These are phyloP conservation scores for Quercus engelmannii DNA, from an alignment of 306 rosid genomes.

Conservation along the genomic window DNA sequence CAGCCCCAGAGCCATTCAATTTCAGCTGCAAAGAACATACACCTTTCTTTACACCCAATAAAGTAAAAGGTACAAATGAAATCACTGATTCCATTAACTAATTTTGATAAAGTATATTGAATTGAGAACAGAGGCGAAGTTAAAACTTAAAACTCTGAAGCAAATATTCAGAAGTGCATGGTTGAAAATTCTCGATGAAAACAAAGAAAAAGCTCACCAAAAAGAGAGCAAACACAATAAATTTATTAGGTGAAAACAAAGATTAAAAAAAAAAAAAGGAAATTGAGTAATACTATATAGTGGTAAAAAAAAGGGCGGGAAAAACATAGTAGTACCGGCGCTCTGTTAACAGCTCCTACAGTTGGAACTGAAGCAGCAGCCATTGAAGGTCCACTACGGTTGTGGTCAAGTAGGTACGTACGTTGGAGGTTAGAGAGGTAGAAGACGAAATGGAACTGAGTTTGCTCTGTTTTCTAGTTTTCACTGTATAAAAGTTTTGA, in stretches of 20 bases:
- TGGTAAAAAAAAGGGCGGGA: constrained; percentile 2
- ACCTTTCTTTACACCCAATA: constrained; percentile 4
- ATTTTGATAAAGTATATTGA: background rate
- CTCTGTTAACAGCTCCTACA: constrained; percentile 44
- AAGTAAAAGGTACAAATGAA: background rate
- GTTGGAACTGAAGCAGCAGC: constrained; percentile 63
- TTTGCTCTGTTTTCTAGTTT: background rate
- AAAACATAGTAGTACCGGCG: constrained; percentile 41
- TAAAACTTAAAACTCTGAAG: background rate
- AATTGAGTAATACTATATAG: background rate
- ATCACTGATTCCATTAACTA: constrained; percentile 6
- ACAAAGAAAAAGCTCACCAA: background rate
- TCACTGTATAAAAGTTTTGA: constrained; percentile 15
- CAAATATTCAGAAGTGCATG: background rate
- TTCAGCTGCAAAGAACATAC: constrained; percentile 41
- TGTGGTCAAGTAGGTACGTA: background rate
- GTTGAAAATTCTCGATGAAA: background rate
- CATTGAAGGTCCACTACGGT: constrained; percentile 3
- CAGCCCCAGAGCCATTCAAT: constrained; percentile 32
- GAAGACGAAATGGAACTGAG: constrained; percentile 18
- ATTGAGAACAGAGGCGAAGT: background rate
- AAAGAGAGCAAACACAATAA: constrained; percentile 4
- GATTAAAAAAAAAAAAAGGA: background rate
- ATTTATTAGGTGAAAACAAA: background rate
- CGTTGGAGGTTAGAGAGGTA: background rate